phyloP scores from a whole-genome alignment of 179 eudicot genomes.

The Corrigiola litoralis region DNA sequence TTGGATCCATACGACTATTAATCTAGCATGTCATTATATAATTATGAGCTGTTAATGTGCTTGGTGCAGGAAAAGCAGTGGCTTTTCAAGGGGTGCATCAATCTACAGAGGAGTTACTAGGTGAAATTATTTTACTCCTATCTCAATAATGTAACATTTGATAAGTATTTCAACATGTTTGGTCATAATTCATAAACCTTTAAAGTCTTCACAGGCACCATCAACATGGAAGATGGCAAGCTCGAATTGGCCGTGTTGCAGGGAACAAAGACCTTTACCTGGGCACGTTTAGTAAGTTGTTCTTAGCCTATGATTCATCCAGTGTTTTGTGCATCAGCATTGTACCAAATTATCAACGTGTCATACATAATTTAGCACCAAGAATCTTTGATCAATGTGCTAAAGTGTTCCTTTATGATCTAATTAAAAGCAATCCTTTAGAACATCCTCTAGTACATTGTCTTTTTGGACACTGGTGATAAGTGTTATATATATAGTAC shows the following conservation, averaged over 20 bases:
- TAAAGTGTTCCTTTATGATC: slow-evolving; percentile 31
- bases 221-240: slow-evolving; percentile 55
- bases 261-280: slow-evolving; percentile 47
- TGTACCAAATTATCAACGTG: background rate
- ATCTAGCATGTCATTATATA: background rate
- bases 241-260: slow-evolving; percentile 47
- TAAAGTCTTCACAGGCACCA: slow-evolving; percentile 30
- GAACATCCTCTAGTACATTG: slow-evolving; percentile 17
- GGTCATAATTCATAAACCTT: too few species aligned
- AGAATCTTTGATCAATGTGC: slow-evolving; percentile 15
- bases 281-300: slow-evolving; percentile 43
- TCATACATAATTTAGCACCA: background rate
- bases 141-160: background rate
- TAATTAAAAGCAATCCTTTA: slow-evolving; percentile 19
- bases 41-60: background rate
- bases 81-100: slow-evolving; percentile 73
- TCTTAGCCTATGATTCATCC: background rate
- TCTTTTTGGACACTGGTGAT: slow-evolving; percentile 28
- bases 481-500: too few species aligned
- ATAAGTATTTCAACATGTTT: too few species aligned
- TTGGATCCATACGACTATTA: too few species aligned
- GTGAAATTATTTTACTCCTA: slow-evolving; percentile 10
- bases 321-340: background rate
- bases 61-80: slow-evolving; percentile 62
- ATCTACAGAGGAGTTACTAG: slow-evolving; percentile 65